These are phyloP conservation scores for Rhypophila decipiens DNA, from an alignment of 495 filamentous ascomycete genomes.

Conservation along the genomic window DNA sequence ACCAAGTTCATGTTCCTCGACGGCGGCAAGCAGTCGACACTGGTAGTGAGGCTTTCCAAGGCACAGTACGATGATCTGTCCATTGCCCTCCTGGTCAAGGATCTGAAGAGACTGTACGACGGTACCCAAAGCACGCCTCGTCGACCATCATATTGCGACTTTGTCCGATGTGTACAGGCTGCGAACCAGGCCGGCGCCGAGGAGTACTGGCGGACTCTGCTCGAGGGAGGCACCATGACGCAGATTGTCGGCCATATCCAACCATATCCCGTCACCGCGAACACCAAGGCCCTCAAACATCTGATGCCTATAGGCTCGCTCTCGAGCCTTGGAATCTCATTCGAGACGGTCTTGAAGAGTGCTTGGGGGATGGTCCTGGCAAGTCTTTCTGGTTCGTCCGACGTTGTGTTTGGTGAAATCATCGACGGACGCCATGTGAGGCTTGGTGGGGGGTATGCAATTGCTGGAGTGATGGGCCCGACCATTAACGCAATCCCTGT, in stretches of 20 bases:
- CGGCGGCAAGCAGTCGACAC: constrained; percentile 37
- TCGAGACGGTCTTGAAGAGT: constrained; percentile 39
- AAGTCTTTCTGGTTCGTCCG: constrained; percentile 34
- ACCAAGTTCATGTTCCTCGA: constrained; percentile 44
- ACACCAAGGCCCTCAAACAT: constrained; percentile 29
- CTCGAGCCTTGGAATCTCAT: constrained; percentile 23
- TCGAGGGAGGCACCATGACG: constrained; percentile 36
- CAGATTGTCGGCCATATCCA: constrained; percentile 34
- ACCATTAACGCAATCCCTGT: constrained; percentile 38
- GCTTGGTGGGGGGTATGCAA: constrained; percentile 25
- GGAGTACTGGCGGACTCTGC: constrained; percentile 36
- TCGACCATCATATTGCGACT: constrained; percentile 38
- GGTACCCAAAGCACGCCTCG: constrained; percentile 23
- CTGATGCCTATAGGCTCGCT: constrained; percentile 31
- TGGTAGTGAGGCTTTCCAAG: constrained; percentile 37
- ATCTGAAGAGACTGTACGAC: constrained; percentile 38
- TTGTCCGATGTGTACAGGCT: constrained; percentile 28
- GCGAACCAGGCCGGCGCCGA: constrained; percentile 28
- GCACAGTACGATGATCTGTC: constrained; percentile 43
- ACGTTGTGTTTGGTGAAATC: constrained; percentile 44
- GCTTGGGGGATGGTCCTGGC: constrained; percentile 45
- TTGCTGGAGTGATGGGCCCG: constrained; percentile 38
- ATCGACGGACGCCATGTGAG: constrained; percentile 41
- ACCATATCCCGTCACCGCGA: constrained; percentile 28
- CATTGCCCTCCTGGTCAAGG: constrained; percentile 33